Evolutionary conservation across 331 rosid genomes (phyloP), one percentile per base, ranked within the genome.

Genomic region (Acacia concinna): DNA sequence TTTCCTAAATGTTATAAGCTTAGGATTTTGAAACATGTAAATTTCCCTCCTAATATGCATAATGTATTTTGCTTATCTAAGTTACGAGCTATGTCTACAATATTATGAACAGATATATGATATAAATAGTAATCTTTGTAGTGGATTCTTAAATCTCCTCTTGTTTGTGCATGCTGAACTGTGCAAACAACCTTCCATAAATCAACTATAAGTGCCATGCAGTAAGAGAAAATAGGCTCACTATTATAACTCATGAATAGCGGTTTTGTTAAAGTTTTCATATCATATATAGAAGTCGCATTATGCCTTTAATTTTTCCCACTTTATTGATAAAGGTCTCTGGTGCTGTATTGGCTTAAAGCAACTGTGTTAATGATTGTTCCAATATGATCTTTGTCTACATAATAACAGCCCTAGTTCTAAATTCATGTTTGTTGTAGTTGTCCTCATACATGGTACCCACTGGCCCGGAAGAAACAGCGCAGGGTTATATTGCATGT

Each of bases 401-500:
- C 30, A 38, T 32, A 69, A 68, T 23, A 13, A 23, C 66, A 30
- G 59, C 30, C 4, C 68, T 79, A 78, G 62, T 76, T 73, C 15
- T 71, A 60, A 5, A 7, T 78, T 78, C 11, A 51, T 78, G 68
- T 27, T 78, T 79, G 73, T 78, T 74, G 74, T 74, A 96, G 99
- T 68, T 66, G 81, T 79, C 99, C 99, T 79, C 99, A 93, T 83
- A 87, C 97, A 12, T 93, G 99, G 99, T 96, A 93, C 85, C 96
- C 99, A 59, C 84, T 82, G 57, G 99, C 99, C 63, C 86, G 97
- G 74, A 84, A 59, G 85, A 93, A 91, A 86, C 89, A 46, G 27
- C 93, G 97, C 69, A 93, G 80, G 88, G 85, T 96, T 81, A 38
- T 96, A 86, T 80, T 96, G 88, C 98, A 96, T 87, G 90, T 96